A percentile compares a stretch with the other conserved stretches of the same genome.
Conservation (phyloP, 768 basidiomycete genomes). For the Baorangia bicolor region DNA sequence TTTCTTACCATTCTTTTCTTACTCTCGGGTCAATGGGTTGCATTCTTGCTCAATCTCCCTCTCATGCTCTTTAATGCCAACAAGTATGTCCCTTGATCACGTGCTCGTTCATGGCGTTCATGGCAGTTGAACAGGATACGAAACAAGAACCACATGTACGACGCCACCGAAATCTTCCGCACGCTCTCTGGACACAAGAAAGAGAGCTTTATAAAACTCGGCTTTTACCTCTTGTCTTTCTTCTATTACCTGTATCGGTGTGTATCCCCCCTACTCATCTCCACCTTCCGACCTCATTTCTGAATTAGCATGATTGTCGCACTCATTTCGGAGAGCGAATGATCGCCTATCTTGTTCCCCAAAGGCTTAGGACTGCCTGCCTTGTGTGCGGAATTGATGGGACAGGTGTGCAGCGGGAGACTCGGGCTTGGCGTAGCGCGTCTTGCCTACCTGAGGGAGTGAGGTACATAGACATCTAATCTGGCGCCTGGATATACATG, state of each 20-base stretch:
- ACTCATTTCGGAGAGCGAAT: constrained; percentile 78
- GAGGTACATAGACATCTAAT: constrained; percentile 20
- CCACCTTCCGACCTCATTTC: not conserved
- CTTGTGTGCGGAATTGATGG: not conserved
- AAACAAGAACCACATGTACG: constrained; percentile 96
- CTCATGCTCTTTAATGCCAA: constrained; percentile 88
- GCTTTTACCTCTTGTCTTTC: constrained; percentile 88
- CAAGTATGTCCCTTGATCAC: constrained; percentile 60
- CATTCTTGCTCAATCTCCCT: constrained; percentile 88
- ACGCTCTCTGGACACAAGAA: constrained; percentile 93
- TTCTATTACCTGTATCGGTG: constrained; percentile 91
- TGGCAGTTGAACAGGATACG: constrained; percentile 59
- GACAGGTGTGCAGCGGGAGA: not conserved
- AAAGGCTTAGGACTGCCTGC: not conserved
- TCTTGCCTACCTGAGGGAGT: constrained; percentile 5
- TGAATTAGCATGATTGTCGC: constrained; percentile 76
- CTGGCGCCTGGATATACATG: constrained; percentile 13
- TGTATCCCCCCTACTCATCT: constrained; percentile 28
- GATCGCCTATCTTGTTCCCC: constrained; percentile 3
- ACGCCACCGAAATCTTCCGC: constrained; percentile 99
- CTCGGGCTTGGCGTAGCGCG: constrained; percentile 2
- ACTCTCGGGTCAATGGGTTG: constrained; percentile 92
- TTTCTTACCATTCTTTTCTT: constrained; percentile 90
- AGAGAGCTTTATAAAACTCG: constrained; percentile 93
- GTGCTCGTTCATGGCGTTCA: not conserved